A percentile compares a stretch with the other conserved stretches of the same genome.
Evolutionary conservation across 2,329 filamentous ascomycete species (phyloP).

Genomic region (Helotiales sp.): DNA sequence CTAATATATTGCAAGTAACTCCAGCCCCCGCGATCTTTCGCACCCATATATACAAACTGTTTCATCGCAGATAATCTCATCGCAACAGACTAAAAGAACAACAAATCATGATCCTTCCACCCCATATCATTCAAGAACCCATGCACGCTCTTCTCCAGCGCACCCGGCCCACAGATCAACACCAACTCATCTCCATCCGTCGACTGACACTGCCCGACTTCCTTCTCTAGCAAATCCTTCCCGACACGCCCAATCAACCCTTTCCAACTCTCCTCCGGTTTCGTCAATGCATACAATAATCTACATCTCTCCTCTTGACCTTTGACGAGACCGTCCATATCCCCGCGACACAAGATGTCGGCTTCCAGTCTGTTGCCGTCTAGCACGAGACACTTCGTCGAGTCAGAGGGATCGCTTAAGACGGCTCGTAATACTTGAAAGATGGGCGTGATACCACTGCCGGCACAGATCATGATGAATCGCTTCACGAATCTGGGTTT

Average conservation of each 20-base stretch:
- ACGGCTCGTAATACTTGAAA: slow-evolving; percentile 82
- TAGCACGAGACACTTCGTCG: slow-evolving; percentile 72
- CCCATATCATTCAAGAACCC: slow-evolving; percentile 63
- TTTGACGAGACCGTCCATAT: slow-evolving; percentile 68
- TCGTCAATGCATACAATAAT: slow-evolving; percentile 72
- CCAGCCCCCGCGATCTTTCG: not conserved
- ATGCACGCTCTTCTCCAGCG: slow-evolving; percentile 72
- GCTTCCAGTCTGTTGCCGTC: slow-evolving; percentile 78
- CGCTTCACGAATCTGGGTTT: slow-evolving; percentile 61
- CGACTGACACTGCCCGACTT: slow-evolving; percentile 52
- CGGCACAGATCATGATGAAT: slow-evolving; percentile 87
- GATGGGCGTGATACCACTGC: slow-evolving; percentile 91
- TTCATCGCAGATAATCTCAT: not conserved
- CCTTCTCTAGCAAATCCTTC: slow-evolving; percentile 62
- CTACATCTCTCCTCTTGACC: slow-evolving; percentile 62
- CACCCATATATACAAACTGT: not conserved
- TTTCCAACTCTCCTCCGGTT: slow-evolving; percentile 66
- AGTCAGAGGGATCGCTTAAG: slow-evolving; percentile 65
- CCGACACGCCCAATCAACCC: slow-evolving; percentile 73
- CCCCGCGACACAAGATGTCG: slow-evolving; percentile 80
- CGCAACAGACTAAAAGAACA: slow-evolving; percentile 67
- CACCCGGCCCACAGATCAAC: slow-evolving; percentile 78
- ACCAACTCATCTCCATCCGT: slow-evolving; percentile 62
- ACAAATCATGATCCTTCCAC: slow-evolving; percentile 73
- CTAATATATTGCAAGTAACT: not conserved